These are phyloP conservation scores for Alternaria longipes DNA, from an alignment of 2,329 filamentous ascomycete species.

Conservation along the genomic window DNA sequence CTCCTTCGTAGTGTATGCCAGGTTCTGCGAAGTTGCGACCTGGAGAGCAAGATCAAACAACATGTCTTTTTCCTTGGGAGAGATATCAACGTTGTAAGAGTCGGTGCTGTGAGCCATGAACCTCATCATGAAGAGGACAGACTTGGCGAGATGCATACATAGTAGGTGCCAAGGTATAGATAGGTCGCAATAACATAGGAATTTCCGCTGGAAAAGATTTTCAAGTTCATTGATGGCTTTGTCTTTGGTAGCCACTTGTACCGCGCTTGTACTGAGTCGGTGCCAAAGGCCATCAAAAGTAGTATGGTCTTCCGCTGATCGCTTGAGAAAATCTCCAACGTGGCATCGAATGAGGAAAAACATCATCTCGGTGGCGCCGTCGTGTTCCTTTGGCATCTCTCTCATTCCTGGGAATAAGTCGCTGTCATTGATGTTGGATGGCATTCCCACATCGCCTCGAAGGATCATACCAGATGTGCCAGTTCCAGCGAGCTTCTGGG, in stretches of 20 bases:
- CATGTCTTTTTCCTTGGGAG: constrained; percentile 49
- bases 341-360: constrained; percentile 56
- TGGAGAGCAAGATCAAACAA: constrained; percentile 55
- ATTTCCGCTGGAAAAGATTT: constrained; percentile 50
- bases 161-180: constrained; percentile 57
- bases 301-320: constrained; percentile 7
- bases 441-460: constrained; percentile 58
- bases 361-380: constrained; percentile 60
- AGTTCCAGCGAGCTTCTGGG: constrained; percentile 63
- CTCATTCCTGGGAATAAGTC: constrained; percentile 56
- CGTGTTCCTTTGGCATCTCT: constrained; percentile 53
- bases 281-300: constrained; percentile 38
- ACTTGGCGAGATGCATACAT: constrained; percentile 55
- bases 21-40: constrained; percentile 54
- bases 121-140: constrained; percentile 56
- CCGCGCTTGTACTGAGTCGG: constrained; percentile 29
- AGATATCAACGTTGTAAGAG: constrained; percentile 43
- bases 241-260: constrained; percentile 35
- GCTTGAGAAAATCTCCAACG: constrained; percentile 53
- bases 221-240: constrained; percentile 55
- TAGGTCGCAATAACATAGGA: constrained; percentile 47
- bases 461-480: constrained; percentile 57
- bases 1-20: constrained; percentile 50
- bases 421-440: constrained; percentile 64
- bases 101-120: constrained; percentile 57